Base-by-base conservation (phyloP, 2,329 filamentous ascomycete genomes). In the Aspergillus unguis region DNA sequence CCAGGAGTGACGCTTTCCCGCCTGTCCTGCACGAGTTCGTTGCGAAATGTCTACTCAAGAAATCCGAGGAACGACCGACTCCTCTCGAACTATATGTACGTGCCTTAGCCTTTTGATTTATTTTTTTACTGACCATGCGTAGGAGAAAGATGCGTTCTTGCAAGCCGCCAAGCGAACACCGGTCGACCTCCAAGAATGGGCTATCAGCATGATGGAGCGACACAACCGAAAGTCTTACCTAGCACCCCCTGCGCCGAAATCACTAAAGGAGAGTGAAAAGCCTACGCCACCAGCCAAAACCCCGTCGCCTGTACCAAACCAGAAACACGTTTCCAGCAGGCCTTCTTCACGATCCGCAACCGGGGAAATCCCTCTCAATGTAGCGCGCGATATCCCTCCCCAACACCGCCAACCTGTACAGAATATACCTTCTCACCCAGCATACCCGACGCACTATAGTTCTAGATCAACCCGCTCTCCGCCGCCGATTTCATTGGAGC, bases 1-100 rank as follows among this genome's bases (percentile, higher is more conserved):
- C 94, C 38, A 95, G 96, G 82, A 96, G 92, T 67, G 94, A 97
- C 68, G 94, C 94, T 2, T 99, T 99, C 79, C 94, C 94, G 1
- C 83, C 85, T 28, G 97, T 97, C 58, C 75, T 99, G 43, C 92
- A 97, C 64, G 91, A 97, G 60, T 96, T 97, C 84, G 92, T 97
- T 53, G 91, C 94, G 60, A 96, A 95, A 71, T 99, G 94, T 74
- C 77, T 99, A 60, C 85, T 86, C 71, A 99, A 99, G 77, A 85
- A 88, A 56, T 89, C 94, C 0, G 88, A 92, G 55, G 84, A 90
- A 66, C 85, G 94, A 48, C 94, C 92, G 47, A 97, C 94, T 4
- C 94, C 94, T 6, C 87, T 92, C 64, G 90, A 97, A 63, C 85
- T 99, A 55, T 96, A 89, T 74, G 90, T 95, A 80, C 73, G 88